Conservation (phyloP, 1,139 yeast genomes). For the Yamadazyma trypodendri region DNA sequence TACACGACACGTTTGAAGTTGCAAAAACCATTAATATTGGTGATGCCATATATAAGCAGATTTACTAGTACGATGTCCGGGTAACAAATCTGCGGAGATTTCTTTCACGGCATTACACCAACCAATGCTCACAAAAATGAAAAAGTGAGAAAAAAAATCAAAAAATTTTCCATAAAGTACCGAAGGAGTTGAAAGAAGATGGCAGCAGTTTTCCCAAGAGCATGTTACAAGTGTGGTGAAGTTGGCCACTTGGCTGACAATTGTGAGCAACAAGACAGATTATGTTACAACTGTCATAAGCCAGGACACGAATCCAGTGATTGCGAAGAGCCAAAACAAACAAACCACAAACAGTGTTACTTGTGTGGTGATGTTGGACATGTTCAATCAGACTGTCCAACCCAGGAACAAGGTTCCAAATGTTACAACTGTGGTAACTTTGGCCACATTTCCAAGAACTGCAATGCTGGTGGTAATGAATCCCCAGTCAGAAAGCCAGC, state of each 20-base stretch:
- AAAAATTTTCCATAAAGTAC: constrained; percentile 7
- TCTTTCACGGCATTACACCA: background rate
- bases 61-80: constrained; percentile 6
- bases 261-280: constrained; percentile 78
- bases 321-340: constrained; percentile 84
- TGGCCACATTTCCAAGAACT: constrained; percentile 81
- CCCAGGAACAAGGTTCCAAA: constrained; percentile 48
- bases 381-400: constrained; percentile 66
- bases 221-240: constrained; percentile 91
- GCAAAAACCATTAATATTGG: constrained; percentile 64
- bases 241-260: constrained; percentile 88
- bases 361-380: constrained; percentile 78
- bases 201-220: constrained; percentile 76
- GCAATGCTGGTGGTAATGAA: constrained; percentile 41
- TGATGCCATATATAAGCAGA: constrained; percentile 67
- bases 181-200: constrained; percentile 21
- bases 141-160: constrained; percentile 4
- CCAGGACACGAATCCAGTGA: constrained; percentile 89
- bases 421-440: constrained; percentile 64
- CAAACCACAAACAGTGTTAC: constrained; percentile 84
- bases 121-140: constrained; percentile 3
- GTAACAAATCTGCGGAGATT: background rate
- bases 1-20: constrained; percentile 77
- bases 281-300: constrained; percentile 90
- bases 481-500: constrained; percentile 20